Conservation (phyloP, 2,329 filamentous ascomycete genomes). For the Penicillium sp. region DNA sequence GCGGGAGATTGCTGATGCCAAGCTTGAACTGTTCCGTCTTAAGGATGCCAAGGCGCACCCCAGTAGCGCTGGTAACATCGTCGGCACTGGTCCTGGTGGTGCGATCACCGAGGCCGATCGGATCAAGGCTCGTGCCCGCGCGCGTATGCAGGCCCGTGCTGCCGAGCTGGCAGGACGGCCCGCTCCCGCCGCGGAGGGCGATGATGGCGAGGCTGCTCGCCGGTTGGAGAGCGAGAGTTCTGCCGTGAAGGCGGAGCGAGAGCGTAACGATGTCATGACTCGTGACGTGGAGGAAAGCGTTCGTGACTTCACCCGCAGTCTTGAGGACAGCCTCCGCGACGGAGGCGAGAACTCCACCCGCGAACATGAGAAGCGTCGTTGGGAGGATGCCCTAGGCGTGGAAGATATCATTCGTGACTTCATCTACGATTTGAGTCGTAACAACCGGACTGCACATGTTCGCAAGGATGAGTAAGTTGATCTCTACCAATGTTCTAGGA, state of each 20-base stretch:
- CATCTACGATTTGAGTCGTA: constrained; percentile 92
- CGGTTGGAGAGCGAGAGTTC: constrained; percentile 87
- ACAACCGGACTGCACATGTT: constrained; percentile 75
- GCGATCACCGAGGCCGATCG: constrained; percentile 90
- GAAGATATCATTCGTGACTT: constrained; percentile 98
- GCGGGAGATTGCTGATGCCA: constrained; percentile 88
- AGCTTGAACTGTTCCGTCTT: constrained; percentile 88
- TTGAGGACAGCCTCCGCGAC: constrained; percentile 88
- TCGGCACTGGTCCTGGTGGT: constrained; percentile 92
- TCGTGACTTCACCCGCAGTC: constrained; percentile 78
- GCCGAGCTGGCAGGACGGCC: constrained; percentile 89
- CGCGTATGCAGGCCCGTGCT: constrained; percentile 98
- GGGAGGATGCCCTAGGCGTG: constrained; percentile 94
- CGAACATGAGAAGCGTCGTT: constrained; percentile 88
- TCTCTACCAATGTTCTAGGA: not conserved
- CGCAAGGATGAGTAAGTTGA: constrained; percentile 61
- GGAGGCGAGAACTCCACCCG: constrained; percentile 73
- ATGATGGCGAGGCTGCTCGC: constrained; percentile 78
- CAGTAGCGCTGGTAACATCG: constrained; percentile 74
- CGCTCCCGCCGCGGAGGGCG: constrained; percentile 66
- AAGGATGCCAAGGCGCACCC: constrained; percentile 93
- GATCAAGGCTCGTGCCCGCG: constrained; percentile 91
- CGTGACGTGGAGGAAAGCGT: constrained; percentile 96
- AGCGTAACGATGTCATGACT: constrained; percentile 96
- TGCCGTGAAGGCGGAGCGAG: constrained; percentile 79